Evolutionary conservation across 345 rosid species (phyloP).

Genomic region (sweet orange (Citrus sinensis)): DNA sequence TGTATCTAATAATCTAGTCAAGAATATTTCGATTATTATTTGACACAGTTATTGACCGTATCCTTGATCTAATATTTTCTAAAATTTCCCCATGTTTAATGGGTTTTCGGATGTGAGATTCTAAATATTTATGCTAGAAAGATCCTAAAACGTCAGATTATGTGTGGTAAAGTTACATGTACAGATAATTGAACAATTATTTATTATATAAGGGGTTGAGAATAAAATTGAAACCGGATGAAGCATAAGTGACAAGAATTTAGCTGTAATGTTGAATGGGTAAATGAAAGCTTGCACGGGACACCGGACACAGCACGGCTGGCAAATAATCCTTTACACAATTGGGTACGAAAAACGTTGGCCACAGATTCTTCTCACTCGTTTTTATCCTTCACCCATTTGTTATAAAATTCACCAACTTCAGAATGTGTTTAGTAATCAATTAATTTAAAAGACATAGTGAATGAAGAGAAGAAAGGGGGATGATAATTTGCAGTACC

Average conservation of each 20-base stretch:
- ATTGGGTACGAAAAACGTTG: neutral
- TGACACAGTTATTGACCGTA: too few species aligned
- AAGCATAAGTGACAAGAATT: slow-evolving; percentile 1
- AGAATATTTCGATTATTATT: too few species aligned
- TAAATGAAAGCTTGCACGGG: neutral
- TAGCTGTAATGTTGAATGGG: slow-evolving; percentile 10
- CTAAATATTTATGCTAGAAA: too few species aligned
- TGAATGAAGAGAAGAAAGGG: neutral
- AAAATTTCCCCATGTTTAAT: too few species aligned
- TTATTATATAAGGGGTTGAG: neutral
- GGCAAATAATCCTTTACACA: neutral
- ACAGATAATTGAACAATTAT: too few species aligned
- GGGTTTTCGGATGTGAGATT: too few species aligned
- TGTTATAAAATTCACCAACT: neutral
- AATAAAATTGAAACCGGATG: too few species aligned
- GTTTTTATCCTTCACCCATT: neutral
- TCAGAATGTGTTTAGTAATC: too few species aligned
- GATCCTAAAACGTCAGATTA: neutral
- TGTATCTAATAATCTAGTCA: too few species aligned
- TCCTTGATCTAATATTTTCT: too few species aligned
- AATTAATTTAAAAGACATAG: neutral
- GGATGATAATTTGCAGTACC: slow-evolving; percentile 1
- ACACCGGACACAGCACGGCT: neutral
- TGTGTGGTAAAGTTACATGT: neutral
- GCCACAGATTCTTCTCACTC: neutral